Base-by-base conservation (phyloP, 2,329 filamentous ascomycete species). In the Pseudogymnoascus sp. region DNA sequence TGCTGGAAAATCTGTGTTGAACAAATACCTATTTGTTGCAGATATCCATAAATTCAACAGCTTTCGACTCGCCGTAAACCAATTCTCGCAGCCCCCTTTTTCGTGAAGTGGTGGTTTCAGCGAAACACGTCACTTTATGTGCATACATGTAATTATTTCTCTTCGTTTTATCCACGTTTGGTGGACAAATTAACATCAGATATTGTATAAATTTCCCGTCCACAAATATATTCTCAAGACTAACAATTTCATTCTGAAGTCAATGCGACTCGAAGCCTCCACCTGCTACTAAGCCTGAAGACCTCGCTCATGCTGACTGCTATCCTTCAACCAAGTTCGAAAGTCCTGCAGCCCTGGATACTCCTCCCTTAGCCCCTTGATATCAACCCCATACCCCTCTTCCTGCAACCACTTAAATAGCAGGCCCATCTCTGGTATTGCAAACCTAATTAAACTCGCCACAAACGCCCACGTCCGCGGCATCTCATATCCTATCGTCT, bases 291-390 rank as follows among this genome's bases (percentile, higher is more conserved):
- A 47, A n/a, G 21, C 6, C 12, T n/a, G 21, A 6, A 14, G 21
- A n/a, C 21, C 4, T 31, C 25, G 47, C 25, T 16, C 25, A 10
- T 31, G 25, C 5, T 31, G 47, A 65, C 69, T 70, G 64, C 76
- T 75, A 69, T 75, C 74, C 68, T 71, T 70, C 66, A 82, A 63
- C 78, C 79, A 82, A 5, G 72, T 74, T 64, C 74, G 73, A 67
- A 81, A 79, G 63, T 76, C 74, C 68, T 74, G 74, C 66, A 82
- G 60, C 60, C 72, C 73, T 4, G 76, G 75, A 68, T 81, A 74
- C 65, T 74, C 72, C 64, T 73, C 71, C 69, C 70, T 77, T 67
- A 79, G 63, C 59, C 65, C 73, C 16, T 64, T 53, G 61, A 82
- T 76, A 67, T 73, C 70, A 50, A 69, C 71, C 1, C 50, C 65